phyloP scores from a whole-genome alignment of 768 basidiomycete species.

The Hemileccinum impolitum region DNA sequence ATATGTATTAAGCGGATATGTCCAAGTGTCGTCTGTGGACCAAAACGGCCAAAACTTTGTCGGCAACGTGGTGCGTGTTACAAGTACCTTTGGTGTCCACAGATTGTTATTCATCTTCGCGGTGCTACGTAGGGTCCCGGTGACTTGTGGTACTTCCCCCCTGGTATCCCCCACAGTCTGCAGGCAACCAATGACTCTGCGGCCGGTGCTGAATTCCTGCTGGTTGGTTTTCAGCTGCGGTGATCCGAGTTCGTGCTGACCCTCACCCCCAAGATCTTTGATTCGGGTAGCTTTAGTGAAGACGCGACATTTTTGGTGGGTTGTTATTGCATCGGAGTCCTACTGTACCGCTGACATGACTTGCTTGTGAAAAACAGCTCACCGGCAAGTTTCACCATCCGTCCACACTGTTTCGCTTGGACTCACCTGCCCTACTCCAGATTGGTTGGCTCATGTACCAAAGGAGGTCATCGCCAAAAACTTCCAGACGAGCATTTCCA shows the following conservation, averaged over 20 bases:
- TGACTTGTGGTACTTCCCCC: conserved; percentile 56
- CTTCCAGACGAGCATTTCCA: conserved; percentile 43
- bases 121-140: conserved; percentile 28
- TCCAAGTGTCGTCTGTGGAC: conserved; percentile 44
- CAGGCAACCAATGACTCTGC: conserved; percentile 43
- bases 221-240: conserved; percentile 18
- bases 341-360: not conserved
- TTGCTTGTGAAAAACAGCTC: not conserved
- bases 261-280: conserved; percentile 23
- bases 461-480: conserved; percentile 57
- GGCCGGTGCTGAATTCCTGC: conserved; percentile 50
- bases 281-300: conserved; percentile 44
- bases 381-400: conserved; percentile 23
- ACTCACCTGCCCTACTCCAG: conserved; percentile 19
- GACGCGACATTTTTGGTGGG: conserved; percentile 46
- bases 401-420: not conserved
- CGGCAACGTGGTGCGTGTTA: conserved; percentile 41
- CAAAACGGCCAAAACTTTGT: conserved; percentile 46
- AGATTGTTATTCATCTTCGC: conserved; percentile 10
- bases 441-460: conserved; percentile 62
- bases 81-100: not conserved
- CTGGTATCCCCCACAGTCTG: conserved; percentile 51
- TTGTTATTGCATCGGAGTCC: not conserved
- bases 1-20: conserved; percentile 44
- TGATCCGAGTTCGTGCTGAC: not conserved